A percentile compares a stretch with the other conserved stretches of the same genome.
phyloP scores from a whole-genome alignment of 441 rosid species.

The Biscutella laevigata region DNA sequence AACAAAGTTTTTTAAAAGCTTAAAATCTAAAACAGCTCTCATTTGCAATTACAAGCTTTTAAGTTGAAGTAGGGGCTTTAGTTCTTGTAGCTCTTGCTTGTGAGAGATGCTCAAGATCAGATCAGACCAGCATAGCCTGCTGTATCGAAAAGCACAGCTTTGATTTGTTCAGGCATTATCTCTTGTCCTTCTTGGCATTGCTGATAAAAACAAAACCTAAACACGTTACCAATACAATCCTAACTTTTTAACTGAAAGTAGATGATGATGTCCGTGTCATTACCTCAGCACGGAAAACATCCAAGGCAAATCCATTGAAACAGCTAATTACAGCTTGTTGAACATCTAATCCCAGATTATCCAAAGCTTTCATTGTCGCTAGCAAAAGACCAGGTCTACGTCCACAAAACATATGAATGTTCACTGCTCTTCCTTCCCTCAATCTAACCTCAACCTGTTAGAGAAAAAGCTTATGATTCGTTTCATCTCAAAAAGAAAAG shows the following conservation, averaged over 20 bases:
- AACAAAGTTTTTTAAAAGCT: neutral
- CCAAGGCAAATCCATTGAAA: constrained; percentile 60
- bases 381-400: constrained; percentile 61
- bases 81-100: constrained; percentile 19
- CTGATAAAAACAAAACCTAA: constrained; percentile 15
- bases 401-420: constrained; percentile 64
- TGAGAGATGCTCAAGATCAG: constrained; percentile 20
- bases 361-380: constrained; percentile 59
- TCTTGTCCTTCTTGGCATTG: constrained; percentile 66
- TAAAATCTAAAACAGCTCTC: neutral
- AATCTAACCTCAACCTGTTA: constrained; percentile 56
- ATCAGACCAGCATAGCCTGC: constrained; percentile 62
- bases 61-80: constrained; percentile 1
- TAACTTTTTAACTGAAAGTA: neutral
- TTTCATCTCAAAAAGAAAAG: no score
- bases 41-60: constrained; percentile 19
- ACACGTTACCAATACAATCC: neutral
- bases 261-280: neutral
- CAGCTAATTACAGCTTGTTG: constrained; percentile 69
- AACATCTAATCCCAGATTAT: constrained; percentile 63
- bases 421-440: constrained; percentile 67
- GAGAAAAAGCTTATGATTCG: no score
- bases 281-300: constrained; percentile 73
- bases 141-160: constrained; percentile 72
- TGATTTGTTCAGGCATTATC: constrained; percentile 58